Percentiles rank a stretch among this genome's conserved stretches.
phyloP scores from a whole-genome alignment of 306 rosid species.

The Albizia julibrissin region DNA sequence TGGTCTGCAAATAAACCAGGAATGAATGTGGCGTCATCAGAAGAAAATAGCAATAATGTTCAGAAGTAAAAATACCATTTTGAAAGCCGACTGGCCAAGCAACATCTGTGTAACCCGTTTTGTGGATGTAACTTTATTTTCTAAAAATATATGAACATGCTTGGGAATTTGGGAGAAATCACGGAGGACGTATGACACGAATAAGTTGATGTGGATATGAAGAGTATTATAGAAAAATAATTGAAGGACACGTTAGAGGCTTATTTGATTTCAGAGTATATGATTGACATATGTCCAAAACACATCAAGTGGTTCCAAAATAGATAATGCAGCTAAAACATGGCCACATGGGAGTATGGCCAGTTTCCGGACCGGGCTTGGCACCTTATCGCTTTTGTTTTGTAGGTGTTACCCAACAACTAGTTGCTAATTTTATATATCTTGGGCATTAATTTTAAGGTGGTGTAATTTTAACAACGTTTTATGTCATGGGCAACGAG shows the following conservation, averaged over 20 bases:
- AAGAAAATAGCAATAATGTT: background rate
- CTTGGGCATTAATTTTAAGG: background rate
- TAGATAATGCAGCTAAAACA: background rate
- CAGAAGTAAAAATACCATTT: background rate
- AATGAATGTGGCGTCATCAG: background rate
- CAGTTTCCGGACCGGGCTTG: background rate
- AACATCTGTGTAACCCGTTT: background rate
- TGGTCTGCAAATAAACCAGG: background rate
- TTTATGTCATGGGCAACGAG: no score
- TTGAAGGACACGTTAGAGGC: background rate
- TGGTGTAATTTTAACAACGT: no score
- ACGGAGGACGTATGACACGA: no score
- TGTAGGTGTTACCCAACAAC: background rate
- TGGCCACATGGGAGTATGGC: background rate
- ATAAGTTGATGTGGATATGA: background rate
- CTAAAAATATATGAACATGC: background rate
- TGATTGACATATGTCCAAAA: background rate
- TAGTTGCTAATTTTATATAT: no score
- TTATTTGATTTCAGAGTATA: background rate
- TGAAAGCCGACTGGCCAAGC: background rate
- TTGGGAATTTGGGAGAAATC: background rate
- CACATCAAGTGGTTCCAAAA: no score
- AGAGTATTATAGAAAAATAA: background rate
- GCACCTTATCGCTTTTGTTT: background rate
- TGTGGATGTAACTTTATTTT: background rate